Base-by-base conservation (phyloP, 2,329 filamentous ascomycete species). In the Talaromyces sp. region DNA sequence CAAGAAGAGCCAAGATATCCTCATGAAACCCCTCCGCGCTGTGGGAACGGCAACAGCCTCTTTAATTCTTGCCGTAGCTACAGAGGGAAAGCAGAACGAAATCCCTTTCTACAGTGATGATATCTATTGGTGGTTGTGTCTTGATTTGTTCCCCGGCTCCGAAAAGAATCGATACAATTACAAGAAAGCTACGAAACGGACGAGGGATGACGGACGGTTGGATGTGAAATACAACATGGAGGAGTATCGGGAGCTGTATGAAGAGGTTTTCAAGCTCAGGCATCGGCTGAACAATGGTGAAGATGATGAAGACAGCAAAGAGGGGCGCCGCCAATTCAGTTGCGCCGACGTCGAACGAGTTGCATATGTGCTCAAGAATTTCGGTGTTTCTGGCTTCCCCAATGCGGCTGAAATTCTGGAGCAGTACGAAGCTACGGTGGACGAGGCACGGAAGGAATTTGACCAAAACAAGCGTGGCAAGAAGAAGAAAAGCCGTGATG, bases 21-120 rank as follows among this genome's bases (percentile, higher is more conserved):
- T 80, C 1, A 75, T 73, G n/a, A 70, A 70, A 2, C 68, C 74
- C 0, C 72, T 82, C 5, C 76, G 76, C 7, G 80, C 79, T 5
- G 76, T 81, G 2, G 80, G 80, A 0, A 74, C 76, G 0, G 80
- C 80, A 6, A 81, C 79, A 1, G 78, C 78, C 2, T 80, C 79
- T 1, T 69, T 82, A 22, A 72, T 82, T 22, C 71, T 81, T 2
- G 78, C 76, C 6, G 70, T 78, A 8, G 74, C 68, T 3, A 71
- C 73, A 0, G 66, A 58, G 10, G 36, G 60, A 5, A 56, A 53
- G 13, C 43, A 38, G 5, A 65, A 67, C 25, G 69, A 73, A 19
- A 66, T 77, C 1, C 79, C 79, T 0, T 82, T 81, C 54, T 81
- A 78, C 67, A 79, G 78, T 45, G 80, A 82, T 51, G 79, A 81